These are phyloP conservation scores for Alternaria gaisen DNA, from an alignment of 2,329 filamentous ascomycete species.

Conservation along the genomic window DNA sequence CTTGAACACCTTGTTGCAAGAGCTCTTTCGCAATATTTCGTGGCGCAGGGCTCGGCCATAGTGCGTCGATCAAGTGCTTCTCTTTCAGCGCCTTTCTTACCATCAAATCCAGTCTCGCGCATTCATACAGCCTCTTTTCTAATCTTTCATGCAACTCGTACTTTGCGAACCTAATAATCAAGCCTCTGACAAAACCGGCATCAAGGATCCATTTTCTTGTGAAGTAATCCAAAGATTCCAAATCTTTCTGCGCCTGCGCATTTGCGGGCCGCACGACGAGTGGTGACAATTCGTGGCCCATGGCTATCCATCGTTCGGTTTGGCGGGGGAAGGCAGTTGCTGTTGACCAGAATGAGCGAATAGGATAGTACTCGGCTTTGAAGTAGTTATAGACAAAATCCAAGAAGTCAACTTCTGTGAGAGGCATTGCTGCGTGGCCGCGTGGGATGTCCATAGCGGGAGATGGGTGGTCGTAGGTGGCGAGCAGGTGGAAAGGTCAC, in stretches of 20 bases:
- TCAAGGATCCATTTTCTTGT: constrained; percentile 44
- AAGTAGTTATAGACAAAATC: constrained; percentile 51
- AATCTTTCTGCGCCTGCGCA: constrained; percentile 49
- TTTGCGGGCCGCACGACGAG: constrained; percentile 43
- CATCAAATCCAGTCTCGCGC: constrained; percentile 46
- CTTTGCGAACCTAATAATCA: constrained; percentile 46
- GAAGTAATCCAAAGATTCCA: constrained; percentile 47
- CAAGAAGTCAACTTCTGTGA: constrained; percentile 45
- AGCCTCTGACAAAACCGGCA: constrained; percentile 41
- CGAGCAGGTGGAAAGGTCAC: constrained; percentile 12
- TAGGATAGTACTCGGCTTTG: constrained; percentile 51
- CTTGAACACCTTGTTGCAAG: constrained; percentile 44
- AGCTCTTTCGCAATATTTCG: constrained; percentile 37
- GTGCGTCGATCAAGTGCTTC: constrained; percentile 47
- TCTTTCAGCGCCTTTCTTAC: constrained; percentile 50
- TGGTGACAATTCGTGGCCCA: constrained; percentile 48
- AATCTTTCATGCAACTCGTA: constrained; percentile 48
- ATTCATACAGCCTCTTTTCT: constrained; percentile 50
- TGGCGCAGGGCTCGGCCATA: constrained; percentile 48
- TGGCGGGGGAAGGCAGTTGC: constrained; percentile 45
- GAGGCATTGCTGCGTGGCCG: constrained; percentile 41
- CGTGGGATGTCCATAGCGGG: constrained; percentile 45
- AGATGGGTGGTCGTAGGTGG: constrained; percentile 12
- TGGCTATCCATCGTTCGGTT: constrained; percentile 41
- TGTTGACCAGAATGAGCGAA: constrained; percentile 48